Percentiles rank a stretch among this genome's conserved stretches.
These are phyloP conservation scores for Asterophora lycoperdoides DNA, from an alignment of 768 basidiomycete species.

Conservation along the genomic window DNA sequence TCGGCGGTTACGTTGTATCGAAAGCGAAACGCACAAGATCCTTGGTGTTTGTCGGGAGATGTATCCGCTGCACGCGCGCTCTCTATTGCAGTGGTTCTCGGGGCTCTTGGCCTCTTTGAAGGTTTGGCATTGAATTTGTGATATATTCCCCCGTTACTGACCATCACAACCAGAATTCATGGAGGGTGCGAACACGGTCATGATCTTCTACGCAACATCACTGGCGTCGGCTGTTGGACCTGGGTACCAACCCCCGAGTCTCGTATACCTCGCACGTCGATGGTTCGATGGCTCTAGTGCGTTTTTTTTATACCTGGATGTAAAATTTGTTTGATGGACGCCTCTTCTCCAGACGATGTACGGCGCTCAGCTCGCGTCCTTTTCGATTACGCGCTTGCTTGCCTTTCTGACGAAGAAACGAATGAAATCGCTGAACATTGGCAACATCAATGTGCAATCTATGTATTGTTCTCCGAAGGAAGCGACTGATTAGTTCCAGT, in stretches of 20 bases:
- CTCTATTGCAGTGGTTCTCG: slow-evolving; percentile 61
- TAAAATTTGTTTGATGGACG: neutral
- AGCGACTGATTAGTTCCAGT: slow-evolving; percentile 63
- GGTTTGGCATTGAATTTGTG: slow-evolving; percentile 32
- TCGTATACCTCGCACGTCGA: slow-evolving; percentile 65
- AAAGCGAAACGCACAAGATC: slow-evolving; percentile 31
- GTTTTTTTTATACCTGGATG: slow-evolving; percentile 20
- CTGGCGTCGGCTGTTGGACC: slow-evolving; percentile 58
- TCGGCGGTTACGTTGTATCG: slow-evolving; percentile 41
- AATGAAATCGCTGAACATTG: slow-evolving; percentile 24
- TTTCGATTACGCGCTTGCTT: slow-evolving; percentile 71
- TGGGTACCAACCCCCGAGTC: slow-evolving; percentile 60
- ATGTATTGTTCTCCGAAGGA: slow-evolving; percentile 18
- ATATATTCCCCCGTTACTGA: slow-evolving; percentile 1
- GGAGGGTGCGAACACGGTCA: slow-evolving; percentile 66
- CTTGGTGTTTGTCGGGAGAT: slow-evolving; percentile 72
- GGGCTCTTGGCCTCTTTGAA: slow-evolving; percentile 70
- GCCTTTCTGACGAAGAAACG: slow-evolving; percentile 66
- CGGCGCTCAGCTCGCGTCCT: slow-evolving; percentile 72
- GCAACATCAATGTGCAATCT: slow-evolving; percentile 3
- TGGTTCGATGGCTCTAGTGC: slow-evolving; percentile 78
- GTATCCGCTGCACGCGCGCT: slow-evolving; percentile 70
- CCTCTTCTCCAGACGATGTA: slow-evolving; percentile 51
- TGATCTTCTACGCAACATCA: slow-evolving; percentile 77
- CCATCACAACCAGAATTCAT: slow-evolving; percentile 49